Base-by-base conservation (phyloP, 352 stramenopile genomes). In the Globisporangium paddicum region DNA sequence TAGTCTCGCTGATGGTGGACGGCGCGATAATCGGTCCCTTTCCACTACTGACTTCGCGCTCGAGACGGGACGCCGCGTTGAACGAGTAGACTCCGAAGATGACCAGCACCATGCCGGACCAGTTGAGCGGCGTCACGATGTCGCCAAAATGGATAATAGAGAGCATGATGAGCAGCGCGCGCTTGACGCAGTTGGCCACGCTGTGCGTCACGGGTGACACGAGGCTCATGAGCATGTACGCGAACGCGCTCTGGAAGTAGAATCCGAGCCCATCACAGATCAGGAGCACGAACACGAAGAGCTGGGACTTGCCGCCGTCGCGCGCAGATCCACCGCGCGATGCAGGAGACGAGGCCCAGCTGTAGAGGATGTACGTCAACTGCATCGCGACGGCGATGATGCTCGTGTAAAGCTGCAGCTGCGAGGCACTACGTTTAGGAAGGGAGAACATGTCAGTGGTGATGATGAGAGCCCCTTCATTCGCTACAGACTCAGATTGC, bases 101-200 rank as follows among this genome's bases (percentile, higher is more conserved):
- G 34, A 97, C 89, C 58, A 96, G 76, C 52, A 77, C 59, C 66
- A 97, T 96, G 44, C 90, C 90, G 14, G 75, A 77, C 77, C 85
- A 90, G 62, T 94, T 95, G 35, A 86, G 72, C 46, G 69, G 71
- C 45, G 86, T 96, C 52, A 96, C 77, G 34, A 75, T 64, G 63
- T 97, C 90, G 44, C 89, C 88, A 64, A 93, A 97, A 61, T 91
- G 87, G 46, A 85, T 89, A 62, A 97, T 96, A 26, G 88, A 96
- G 41, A 95, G 77, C 71, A 89, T 86, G 50, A 97, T 96, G 41
- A 96, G 85, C 55, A 96, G 68, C 35, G 88, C 81, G 25, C 90
- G 79, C 73, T 97, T 97, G 49, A 96, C 78, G 53, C 88, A 96
- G 70, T 96, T 97, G 19, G 84, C 86, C 37, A 97, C 90, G 55